phyloP scores from a whole-genome alignment of 2,329 filamentous ascomycete genomes.

The Achaetomium macrosporum region DNA sequence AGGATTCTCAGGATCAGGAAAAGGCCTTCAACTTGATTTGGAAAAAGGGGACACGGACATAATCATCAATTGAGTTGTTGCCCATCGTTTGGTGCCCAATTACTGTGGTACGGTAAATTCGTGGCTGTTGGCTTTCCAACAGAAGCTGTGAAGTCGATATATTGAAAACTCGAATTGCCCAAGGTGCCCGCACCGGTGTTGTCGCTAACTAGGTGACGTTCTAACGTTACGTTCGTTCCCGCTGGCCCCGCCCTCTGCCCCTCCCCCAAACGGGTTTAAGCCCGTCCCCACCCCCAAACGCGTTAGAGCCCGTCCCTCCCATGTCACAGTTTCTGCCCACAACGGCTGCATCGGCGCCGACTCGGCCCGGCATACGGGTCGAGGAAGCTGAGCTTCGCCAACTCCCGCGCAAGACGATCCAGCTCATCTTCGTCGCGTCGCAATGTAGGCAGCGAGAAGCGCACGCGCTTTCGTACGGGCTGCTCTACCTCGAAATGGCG shows the following conservation, averaged over 20 bases:
- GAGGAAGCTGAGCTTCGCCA: constrained; percentile 10
- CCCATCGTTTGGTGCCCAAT: too few species aligned
- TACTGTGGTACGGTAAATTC: too few species aligned
- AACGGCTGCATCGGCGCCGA: constrained; percentile 8
- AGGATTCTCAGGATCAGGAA: too few species aligned
- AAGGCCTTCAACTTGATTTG: too few species aligned
- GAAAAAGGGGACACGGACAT: too few species aligned
- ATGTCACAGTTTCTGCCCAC: constrained; percentile 6
- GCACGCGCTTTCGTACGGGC: constrained; percentile 5
- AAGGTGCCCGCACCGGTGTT: constrained; percentile 2
- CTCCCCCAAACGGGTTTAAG: constrained; percentile 2
- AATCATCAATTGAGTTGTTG: too few species aligned
- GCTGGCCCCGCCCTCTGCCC: neutral
- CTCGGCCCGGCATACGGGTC: neutral
- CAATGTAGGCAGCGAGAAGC: constrained; percentile 11
- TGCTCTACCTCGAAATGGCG: constrained; percentile 11
- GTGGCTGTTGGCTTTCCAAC: too few species aligned
- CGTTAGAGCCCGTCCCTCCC: constrained; percentile 3
- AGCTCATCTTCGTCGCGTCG: constrained; percentile 5
- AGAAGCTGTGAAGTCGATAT: neutral
- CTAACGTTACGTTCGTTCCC: neutral
- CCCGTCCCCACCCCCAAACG: constrained; percentile 4
- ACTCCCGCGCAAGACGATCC: constrained; percentile 9
- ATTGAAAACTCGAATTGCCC: constrained; percentile 3
- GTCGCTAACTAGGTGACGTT: constrained; percentile 1